Evolutionary conservation across 805 yeast species (phyloP), one percentile per base, ranked within the genome.

Genomic region (Lipomyces oligophaga): DNA sequence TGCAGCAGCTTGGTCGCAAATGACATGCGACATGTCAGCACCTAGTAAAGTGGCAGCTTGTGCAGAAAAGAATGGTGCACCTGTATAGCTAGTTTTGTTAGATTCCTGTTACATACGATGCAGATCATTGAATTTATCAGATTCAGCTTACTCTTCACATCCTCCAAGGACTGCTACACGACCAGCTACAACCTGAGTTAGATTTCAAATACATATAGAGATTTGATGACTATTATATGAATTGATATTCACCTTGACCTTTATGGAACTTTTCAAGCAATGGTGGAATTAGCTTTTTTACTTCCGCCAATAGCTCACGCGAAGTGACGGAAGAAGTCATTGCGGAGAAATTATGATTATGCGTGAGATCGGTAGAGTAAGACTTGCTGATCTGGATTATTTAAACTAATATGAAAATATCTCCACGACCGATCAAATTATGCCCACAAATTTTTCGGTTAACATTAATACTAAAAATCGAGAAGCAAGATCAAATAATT

Each of bases 1-100:
- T 0, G 85, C 89, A 0, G 97, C 97, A 25, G 70, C 67, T 41
- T 68, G 65, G 56, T 87, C 95, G 67, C 97, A 93, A n/a, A 93
- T 74, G 7, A 90, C 75, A 65, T 90, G 97, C 30, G 90, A 6
- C 68, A 93, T 71, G 63, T 90, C 98, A 43, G 88, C 82, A 0
- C 98, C 98, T 40, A 83, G 73, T 30, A 83, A 67, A 1, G 95
- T 85, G 1, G 95, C 78, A 0, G 96, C 84, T 63, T 84, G 83
- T 4, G 94, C 84, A 28, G 95, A 76, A 64, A 93, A 93, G 65
- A 73, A 93, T 1, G 97, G 97, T 0, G 98, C 98, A 0, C 98
- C 98, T 0, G 97, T 89, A 63, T 88, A 90, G 63, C 74, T 68
- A 15, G 36, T 10, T 2, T 4, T 22, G 54, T 55, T 45, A 57